Percentiles rank a stretch among this genome's conserved stretches.
These are phyloP conservation scores for Pyrenophora graminea DNA, from an alignment of 2,329 filamentous ascomycete genomes.

Conservation along the genomic window DNA sequence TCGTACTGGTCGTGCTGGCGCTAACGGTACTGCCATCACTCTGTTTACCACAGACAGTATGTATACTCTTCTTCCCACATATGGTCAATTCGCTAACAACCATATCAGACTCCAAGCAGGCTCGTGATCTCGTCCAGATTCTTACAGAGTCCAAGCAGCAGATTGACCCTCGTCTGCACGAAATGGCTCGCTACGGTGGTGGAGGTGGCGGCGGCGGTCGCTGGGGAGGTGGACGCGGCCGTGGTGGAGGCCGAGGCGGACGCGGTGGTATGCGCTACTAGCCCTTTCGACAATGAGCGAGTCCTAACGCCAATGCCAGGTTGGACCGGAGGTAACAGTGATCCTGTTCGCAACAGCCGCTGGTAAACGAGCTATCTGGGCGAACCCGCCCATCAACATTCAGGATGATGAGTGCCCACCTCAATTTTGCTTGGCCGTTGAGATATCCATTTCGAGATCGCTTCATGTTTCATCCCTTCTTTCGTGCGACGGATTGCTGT, in stretches of 20 bases:
- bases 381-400: slow-evolving; percentile 8
- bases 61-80: slow-evolving; percentile 49
- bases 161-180: slow-evolving; percentile 90
- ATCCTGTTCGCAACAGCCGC: slow-evolving; percentile 48
- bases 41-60: slow-evolving; percentile 99
- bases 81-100: slow-evolving; percentile 34
- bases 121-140: slow-evolving; percentile 92
- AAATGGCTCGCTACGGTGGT: slow-evolving; percentile 93
- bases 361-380: slow-evolving; percentile 37
- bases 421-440: slow-evolving; percentile 26
- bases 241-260: slow-evolving; percentile 66
- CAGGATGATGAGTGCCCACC: slow-evolving; percentile 15
- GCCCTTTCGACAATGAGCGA: background rate
- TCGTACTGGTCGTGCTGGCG: slow-evolving; percentile 74
- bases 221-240: slow-evolving; percentile 69
- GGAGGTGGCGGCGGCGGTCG: slow-evolving; percentile 75
- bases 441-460: slow-evolving; percentile 16
- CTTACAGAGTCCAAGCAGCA: slow-evolving; percentile 97
- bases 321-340: slow-evolving; percentile 47
- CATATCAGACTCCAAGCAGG: slow-evolving; percentile 60
- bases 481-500: slow-evolving; percentile 7
- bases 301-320: slow-evolving; percentile 31
- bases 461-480: slow-evolving; percentile 16
- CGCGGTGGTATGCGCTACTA: slow-evolving; percentile 50
- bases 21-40: slow-evolving; percentile 93